Base-by-base conservation (phyloP, 768 basidiomycete genomes). In the Podaxis carcinomalis region DNA sequence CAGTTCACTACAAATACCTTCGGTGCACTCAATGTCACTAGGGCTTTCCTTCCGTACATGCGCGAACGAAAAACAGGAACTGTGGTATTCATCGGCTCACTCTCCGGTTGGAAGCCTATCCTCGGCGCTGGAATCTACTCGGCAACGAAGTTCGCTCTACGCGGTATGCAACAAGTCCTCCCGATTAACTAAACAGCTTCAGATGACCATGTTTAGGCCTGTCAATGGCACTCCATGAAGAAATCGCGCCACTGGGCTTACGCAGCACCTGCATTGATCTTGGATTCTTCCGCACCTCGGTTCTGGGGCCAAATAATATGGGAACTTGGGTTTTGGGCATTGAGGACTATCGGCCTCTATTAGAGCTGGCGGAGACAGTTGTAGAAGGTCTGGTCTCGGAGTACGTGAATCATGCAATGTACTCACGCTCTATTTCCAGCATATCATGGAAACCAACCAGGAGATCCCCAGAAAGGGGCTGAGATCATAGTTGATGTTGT, bases 21-120 rank as follows among this genome's bases (percentile, higher is more conserved):
- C 66, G 79, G 79, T 4, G 74, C 70, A 0, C 61, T 80, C 7
- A 78, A 80, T 60, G 75, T 80, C n/a, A 66, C 74, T 5, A 68
- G 78, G 23, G 79, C 82, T 0, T 76, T 81, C 67, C 71, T 82
- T 7, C 80, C 82, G 1, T 77, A 78, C 65, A 77, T 83, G 78
- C 71, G 82, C 14, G 70, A 73, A 55, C 70, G 73, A 23, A 74
- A 72, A 62, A 67, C 72, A 0, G 81, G 81, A 3, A 79, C 77
- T 0, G 66, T 83, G 10, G 66, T 80, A 5, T 79, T 74, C 69
- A 64, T 80, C 1, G 79, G 80, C 0, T 83, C 81, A 13, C 14
- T 76, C 14, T 68, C 65, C 1, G 73, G 72, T 28, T 76, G 81
- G 81, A 71, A 73, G 64, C 50, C 69, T 58, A 57, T 75, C 57